These are phyloP conservation scores for Globisporangium echinulatum DNA, from an alignment of 352 stramenopile species.

Conservation along the genomic window DNA sequence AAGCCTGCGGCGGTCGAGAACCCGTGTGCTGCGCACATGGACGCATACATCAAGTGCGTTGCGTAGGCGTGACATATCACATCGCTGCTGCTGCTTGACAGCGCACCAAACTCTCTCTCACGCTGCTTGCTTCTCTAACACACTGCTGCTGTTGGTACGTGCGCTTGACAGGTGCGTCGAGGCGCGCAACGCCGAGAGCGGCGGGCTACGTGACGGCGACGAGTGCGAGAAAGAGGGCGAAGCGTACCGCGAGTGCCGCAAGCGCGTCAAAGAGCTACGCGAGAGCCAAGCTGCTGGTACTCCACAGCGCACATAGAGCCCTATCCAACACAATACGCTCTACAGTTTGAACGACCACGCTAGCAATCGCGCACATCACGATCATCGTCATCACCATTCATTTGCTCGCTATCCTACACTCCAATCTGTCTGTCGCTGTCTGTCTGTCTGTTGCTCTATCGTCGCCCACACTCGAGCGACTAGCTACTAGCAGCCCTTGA, in stretches of 20 bases:
- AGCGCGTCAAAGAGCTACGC: slow-evolving; percentile 33
- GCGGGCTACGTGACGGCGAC: slow-evolving; percentile 60
- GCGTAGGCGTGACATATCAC: slow-evolving; percentile 2
- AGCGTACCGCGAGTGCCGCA: slow-evolving; percentile 56
- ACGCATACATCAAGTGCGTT: slow-evolving; percentile 71
- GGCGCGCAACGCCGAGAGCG: slow-evolving; percentile 42
- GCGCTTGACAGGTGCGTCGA: slow-evolving; percentile 43
- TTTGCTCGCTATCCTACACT: too few species aligned
- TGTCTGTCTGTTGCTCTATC: too few species aligned
- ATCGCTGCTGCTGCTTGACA: neutral
- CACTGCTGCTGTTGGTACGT: slow-evolving; percentile 1
- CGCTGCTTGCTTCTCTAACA: slow-evolving; percentile 4
- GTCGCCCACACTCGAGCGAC: too few species aligned
- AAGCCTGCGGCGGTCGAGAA: slow-evolving; percentile 33
- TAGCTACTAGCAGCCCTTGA: slow-evolving; percentile 5
- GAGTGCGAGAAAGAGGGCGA: slow-evolving; percentile 62
- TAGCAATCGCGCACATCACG: neutral
- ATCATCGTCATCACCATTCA: neutral
- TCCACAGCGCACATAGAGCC: neutral
- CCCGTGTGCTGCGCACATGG: slow-evolving; percentile 53
- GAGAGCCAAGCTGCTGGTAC: slow-evolving; percentile 16
- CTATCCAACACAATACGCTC: neutral
- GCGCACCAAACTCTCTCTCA: neutral
- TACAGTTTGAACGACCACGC: neutral
- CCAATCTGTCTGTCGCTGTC: too few species aligned